Percentiles rank a stretch among this genome's conserved stretches.
These are phyloP conservation scores for Symmetrospora coprosmae DNA, from an alignment of 768 basidiomycete species.

Conservation along the genomic window DNA sequence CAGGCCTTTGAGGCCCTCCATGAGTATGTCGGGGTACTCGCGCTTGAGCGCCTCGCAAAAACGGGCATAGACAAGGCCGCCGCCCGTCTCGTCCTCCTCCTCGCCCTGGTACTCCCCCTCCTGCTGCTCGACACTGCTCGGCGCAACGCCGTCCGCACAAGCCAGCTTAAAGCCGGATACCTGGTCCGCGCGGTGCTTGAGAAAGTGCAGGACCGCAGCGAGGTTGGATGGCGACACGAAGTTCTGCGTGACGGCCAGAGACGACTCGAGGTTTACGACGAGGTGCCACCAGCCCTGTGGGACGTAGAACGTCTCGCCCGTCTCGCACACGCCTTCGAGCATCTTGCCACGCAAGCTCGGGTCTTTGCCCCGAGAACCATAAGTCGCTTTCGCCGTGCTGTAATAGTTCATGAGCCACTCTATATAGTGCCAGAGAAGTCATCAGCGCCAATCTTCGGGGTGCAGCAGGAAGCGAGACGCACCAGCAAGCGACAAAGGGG, in stretches of 20 bases:
- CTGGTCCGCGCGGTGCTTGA: conserved; percentile 28
- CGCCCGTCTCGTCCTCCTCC: conserved; percentile 11
- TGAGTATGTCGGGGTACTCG: not conserved
- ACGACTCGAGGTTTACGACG: conserved; percentile 33
- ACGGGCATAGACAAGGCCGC: conserved; percentile 20
- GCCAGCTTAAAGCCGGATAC: conserved; percentile 32
- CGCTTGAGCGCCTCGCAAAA: conserved; percentile 22
- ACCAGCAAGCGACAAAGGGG: conserved; percentile 25
- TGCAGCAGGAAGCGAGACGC: not conserved
- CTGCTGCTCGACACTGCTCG: not conserved
- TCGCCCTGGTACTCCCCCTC: not conserved
- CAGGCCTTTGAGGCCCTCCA: not conserved
- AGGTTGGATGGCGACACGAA: conserved; percentile 32
- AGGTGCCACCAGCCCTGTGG: conserved; percentile 35
- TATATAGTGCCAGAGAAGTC: not conserved
- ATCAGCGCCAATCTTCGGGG: not conserved
- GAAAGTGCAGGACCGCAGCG: conserved; percentile 30
- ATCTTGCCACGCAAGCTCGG: conserved; percentile 28
- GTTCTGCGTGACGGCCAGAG: conserved; percentile 35
- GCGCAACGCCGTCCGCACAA: too few relatives aligned
- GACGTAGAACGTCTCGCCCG: conserved; percentile 33
- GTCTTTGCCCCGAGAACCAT: conserved; percentile 30
- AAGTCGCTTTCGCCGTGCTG: conserved; percentile 21
- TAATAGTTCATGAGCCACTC: conserved; percentile 34
- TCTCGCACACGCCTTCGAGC: conserved; percentile 32